Conservation (phyloP, 2,329 filamentous ascomycete species). For the Trichoderma cornu-damae region DNA sequence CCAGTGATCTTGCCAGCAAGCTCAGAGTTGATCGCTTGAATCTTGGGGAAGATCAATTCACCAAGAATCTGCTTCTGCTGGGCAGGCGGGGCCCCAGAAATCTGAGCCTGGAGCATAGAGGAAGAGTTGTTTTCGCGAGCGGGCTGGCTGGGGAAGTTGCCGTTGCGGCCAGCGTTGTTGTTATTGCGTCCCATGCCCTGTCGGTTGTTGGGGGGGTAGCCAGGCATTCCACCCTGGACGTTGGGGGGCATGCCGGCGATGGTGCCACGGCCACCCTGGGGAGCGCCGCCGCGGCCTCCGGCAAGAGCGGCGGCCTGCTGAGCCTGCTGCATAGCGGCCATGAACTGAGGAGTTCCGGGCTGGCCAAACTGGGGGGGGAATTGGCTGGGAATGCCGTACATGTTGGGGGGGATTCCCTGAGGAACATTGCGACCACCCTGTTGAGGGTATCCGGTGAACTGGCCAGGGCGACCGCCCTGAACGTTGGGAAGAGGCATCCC, state of each 20-base stretch:
- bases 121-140: slow-evolving; percentile 38
- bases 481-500: slow-evolving; percentile 64
- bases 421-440: slow-evolving; percentile 81
- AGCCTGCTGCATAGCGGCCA: slow-evolving; percentile 77
- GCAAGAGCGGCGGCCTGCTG: slow-evolving; percentile 49
- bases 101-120: slow-evolving; percentile 52
- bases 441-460: slow-evolving; percentile 81
- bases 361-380: slow-evolving; percentile 77
- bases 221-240: slow-evolving; percentile 50
- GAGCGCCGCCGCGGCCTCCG: slow-evolving; percentile 58
- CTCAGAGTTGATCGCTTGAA: slow-evolving; percentile 87
- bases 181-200: slow-evolving; percentile 47
- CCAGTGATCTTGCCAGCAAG: slow-evolving; percentile 98
- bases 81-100: slow-evolving; percentile 52
- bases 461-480: slow-evolving; percentile 76
- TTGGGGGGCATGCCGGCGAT: slow-evolving; percentile 71
- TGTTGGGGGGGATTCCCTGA: slow-evolving; percentile 81
- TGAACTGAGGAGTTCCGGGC: slow-evolving; percentile 71
- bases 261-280: slow-evolving; percentile 64
- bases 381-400: slow-evolving; percentile 76
- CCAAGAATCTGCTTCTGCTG: slow-evolving; percentile 99
- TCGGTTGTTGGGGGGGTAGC: slow-evolving; percentile 53
- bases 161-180: slow-evolving; percentile 39
- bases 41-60: slow-evolving; percentile 98
- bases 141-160: slow-evolving; percentile 44